Base-by-base conservation (phyloP, 176 grass and related monocot species). In the Saccharum spontaneum region DNA sequence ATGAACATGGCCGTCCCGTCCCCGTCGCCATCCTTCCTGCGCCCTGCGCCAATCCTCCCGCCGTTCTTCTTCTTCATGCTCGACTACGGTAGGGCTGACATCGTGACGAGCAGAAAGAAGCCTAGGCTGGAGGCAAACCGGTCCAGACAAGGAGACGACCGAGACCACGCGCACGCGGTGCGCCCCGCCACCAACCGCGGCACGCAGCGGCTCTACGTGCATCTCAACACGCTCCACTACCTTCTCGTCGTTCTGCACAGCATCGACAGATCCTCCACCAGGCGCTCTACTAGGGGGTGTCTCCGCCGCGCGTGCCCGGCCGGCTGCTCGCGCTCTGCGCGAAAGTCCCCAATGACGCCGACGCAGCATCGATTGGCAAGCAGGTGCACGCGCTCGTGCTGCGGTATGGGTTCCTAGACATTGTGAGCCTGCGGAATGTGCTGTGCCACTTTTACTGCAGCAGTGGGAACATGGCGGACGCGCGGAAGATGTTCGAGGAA, bases 221-320 rank as follows among this genome's bases (percentile, higher is more conserved):
- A 90, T 6, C 86, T 95, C 83, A 95, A 95, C 86, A 95, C 90
- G 46, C 86, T 95, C 31, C 90, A 95, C 49, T 89, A 92, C 76
- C 22, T 95, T n/a, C 88, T 89, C 14, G 44, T 59, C 50, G 76
- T 81, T 46, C 82, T 95, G 69, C 83, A 91, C 30, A 75, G 83
- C 83, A 85, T 92, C 28, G 88, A 94, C 68, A 91, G 76, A 52
- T 46, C 61, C 87, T 95, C 83, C 88, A 89, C 65, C 76, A 89
- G 67, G 77, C 80, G 11, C 67, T 95, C 24, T 95, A 95, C 84
- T 46, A 45, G 15, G 88, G 90, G 80, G 55, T 30, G 88, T 88
- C 14, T 8, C 76, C 7, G 37, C 24, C 28, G 22, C 76, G 2
- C 84, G 90, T 41, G 67, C 90, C 3, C 80, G 73, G 1, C 80